Conservation (phyloP, 2,329 filamentous ascomycete genomes). For the Claviceps digitariae region DNA sequence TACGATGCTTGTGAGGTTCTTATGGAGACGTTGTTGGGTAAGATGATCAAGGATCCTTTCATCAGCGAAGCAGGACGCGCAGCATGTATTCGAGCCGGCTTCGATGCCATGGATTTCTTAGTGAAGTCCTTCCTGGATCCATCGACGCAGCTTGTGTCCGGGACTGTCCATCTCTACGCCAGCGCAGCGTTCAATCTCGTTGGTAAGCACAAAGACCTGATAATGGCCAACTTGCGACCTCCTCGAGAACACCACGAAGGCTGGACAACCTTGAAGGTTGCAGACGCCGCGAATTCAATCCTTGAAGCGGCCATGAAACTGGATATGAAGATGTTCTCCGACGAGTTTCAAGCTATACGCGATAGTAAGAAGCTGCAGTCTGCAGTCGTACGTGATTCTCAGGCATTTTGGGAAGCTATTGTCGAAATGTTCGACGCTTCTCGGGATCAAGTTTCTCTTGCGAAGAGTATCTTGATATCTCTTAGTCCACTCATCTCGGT, state of each 20-base stretch:
- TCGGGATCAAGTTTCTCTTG: constrained; percentile 57
- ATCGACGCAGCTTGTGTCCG: constrained; percentile 28
- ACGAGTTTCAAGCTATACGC: constrained; percentile 43
- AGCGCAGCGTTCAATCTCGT: constrained; percentile 54
- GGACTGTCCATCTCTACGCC: constrained; percentile 46
- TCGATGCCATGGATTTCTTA: constrained; percentile 45
- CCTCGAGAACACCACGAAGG: constrained; percentile 17
- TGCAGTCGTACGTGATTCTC: constrained; percentile 54
- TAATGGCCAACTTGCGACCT: constrained; percentile 28
- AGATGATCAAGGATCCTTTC: constrained; percentile 38
- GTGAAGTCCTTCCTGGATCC: constrained; percentile 41
- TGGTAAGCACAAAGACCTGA: constrained; percentile 46
- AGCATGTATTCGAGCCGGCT: constrained; percentile 50
- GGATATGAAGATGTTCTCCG: constrained; percentile 29
- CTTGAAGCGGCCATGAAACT: constrained; percentile 41
- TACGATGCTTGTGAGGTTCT: constrained; percentile 72
- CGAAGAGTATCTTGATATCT: constrained; percentile 58
- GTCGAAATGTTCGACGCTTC: constrained; percentile 68
- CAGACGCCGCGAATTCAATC: constrained; percentile 29
- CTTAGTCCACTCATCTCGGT: constrained; percentile 58
- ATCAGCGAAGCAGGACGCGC: constrained; percentile 45
- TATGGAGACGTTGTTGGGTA: constrained; percentile 58
- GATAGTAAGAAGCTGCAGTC: constrained; percentile 48
- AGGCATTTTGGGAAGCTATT: constrained; percentile 23
- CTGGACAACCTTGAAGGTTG: constrained; percentile 26